These are phyloP conservation scores for Corymbia maculata DNA, from an alignment of 345 rosid species.

Conservation along the genomic window DNA sequence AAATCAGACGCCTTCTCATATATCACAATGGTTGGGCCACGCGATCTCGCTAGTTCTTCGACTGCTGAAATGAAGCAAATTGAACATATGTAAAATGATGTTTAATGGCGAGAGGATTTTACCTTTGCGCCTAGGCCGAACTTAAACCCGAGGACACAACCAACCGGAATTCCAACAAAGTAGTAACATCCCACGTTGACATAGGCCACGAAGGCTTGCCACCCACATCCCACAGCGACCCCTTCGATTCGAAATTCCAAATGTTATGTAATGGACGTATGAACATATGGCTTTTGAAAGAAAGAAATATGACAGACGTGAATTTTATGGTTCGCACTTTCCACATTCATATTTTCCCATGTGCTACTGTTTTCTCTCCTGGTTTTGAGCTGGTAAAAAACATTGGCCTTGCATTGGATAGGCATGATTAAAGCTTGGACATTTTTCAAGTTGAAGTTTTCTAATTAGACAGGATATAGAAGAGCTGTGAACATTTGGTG, in stretches of 20 bases:
- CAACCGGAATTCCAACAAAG: slow-evolving; percentile 26
- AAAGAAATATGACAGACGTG: not conserved
- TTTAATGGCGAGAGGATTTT: not conserved
- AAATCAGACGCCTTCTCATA: not conserved
- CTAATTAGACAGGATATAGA: not conserved
- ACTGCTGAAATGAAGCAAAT: not conserved
- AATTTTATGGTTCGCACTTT: not conserved
- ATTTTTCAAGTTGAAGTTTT: not conserved
- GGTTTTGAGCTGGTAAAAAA: not conserved
- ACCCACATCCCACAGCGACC: slow-evolving; percentile 43
- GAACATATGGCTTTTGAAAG: not conserved
- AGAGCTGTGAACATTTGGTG: too few species aligned
- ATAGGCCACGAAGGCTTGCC: slow-evolving; percentile 42
- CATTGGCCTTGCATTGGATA: not conserved
- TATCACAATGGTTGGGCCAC: not conserved
- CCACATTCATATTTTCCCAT: not conserved
- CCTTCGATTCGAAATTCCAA: slow-evolving; percentile 4
- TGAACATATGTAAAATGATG: not conserved
- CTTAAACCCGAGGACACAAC: slow-evolving; percentile 26
- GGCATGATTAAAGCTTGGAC: not conserved
- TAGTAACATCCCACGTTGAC: slow-evolving; percentile 40
- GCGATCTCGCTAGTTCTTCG: not conserved
- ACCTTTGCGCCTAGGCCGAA: slow-evolving; percentile 20
- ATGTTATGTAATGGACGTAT: not conserved
- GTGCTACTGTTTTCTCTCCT: not conserved